phyloP scores from a whole-genome alignment of 495 filamentous ascomycete genomes.

The Ramalina intermedia region DNA sequence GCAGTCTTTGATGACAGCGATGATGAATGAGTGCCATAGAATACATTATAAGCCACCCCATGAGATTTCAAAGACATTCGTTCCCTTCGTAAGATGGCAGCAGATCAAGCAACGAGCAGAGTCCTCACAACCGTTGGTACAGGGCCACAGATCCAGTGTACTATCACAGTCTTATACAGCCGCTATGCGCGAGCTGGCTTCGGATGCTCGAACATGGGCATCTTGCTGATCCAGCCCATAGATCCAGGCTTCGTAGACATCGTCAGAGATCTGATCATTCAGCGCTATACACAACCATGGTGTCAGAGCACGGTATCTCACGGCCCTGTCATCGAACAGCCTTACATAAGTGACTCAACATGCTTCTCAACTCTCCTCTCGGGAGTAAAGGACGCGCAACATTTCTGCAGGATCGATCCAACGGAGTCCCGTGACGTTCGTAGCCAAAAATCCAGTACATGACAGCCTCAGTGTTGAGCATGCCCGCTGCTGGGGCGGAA shows the following conservation, averaged over 20 bases:
- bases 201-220: too few species aligned
- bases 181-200: too few species aligned
- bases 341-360: background rate
- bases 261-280: background rate
- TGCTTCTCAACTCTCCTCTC: background rate
- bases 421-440: background rate
- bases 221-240: too few species aligned
- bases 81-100: background rate
- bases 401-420: background rate
- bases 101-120: background rate
- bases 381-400: background rate
- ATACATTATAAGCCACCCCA: conserved; percentile 17
- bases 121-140: too few species aligned
- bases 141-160: too few species aligned
- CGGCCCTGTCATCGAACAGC: background rate
- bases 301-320: background rate
- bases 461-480: background rate
- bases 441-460: background rate
- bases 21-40: conserved; percentile 20
- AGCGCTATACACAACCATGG: background rate
- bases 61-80: conserved; percentile 4
- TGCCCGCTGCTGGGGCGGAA: background rate
- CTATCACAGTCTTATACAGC: too few species aligned
- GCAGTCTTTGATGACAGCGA: conserved; percentile 39
- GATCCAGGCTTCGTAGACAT: background rate